These are phyloP conservation scores for Phoma sp. DNA, from an alignment of 2,329 filamentous ascomycete genomes.

Conservation along the genomic window DNA sequence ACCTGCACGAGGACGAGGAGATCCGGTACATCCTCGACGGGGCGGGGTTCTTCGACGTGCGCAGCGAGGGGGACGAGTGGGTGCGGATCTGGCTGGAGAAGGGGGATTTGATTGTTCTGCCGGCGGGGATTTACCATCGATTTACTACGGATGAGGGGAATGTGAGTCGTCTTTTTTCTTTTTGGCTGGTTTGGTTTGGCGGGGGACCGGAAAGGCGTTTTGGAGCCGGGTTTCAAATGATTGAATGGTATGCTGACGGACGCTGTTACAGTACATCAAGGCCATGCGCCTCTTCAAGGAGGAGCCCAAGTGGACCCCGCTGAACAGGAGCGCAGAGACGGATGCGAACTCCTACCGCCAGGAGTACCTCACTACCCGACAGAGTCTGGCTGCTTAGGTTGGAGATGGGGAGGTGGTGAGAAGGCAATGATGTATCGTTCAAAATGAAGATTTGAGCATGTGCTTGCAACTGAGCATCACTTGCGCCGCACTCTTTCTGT, in stretches of 20 bases:
- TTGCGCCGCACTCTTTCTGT: no score
- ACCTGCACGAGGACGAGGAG: constrained; percentile 98
- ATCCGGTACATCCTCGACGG: constrained; percentile 93
- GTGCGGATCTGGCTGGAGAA: constrained; percentile 84
- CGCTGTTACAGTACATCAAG: constrained; percentile 75
- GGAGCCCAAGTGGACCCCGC: constrained; percentile 95
- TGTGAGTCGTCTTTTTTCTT: constrained; percentile 61
- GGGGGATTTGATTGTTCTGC: constrained; percentile 89
- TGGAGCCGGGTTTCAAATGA: no score
- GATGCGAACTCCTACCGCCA: constrained; percentile 80
- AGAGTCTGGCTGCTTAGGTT: constrained; percentile 21
- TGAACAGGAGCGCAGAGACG: constrained; percentile 80
- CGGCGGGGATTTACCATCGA: constrained; percentile 93
- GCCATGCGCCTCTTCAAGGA: constrained; percentile 98
- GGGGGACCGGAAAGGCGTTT: no score
- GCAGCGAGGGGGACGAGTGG: constrained; percentile 84
- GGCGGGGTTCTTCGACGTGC: constrained; percentile 90
- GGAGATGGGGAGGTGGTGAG: background rate
- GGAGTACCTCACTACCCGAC: constrained; percentile 67
- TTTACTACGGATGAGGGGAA: constrained; percentile 94
- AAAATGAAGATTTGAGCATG: background rate
- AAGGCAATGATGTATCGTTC: background rate
- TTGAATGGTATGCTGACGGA: no score
- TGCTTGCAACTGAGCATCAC: no score
- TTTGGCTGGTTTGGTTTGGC: background rate